Conservation (phyloP, 345 rosid genomes). For the Aethionema arabicum region DNA sequence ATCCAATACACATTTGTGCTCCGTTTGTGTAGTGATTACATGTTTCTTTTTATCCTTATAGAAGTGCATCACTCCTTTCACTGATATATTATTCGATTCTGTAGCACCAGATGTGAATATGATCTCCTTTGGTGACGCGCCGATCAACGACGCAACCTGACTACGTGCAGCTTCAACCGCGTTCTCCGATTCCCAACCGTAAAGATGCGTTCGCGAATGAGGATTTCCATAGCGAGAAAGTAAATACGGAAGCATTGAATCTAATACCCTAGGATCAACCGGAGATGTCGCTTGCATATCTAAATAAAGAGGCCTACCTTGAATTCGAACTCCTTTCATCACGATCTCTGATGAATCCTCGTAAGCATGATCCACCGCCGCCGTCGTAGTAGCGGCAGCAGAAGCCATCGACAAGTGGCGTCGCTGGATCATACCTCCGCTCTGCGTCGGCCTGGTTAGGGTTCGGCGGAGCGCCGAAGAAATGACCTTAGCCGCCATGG, state of each 20-base stretch:
- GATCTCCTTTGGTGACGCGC: constrained; percentile 86
- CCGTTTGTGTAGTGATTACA: constrained; percentile 90
- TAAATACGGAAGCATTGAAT: constrained; percentile 78
- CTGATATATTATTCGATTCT: constrained; percentile 80
- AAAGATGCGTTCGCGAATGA: constrained; percentile 94
- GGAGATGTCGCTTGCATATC: constrained; percentile 91
- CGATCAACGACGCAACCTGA: constrained; percentile 69
- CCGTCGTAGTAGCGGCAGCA: constrained; percentile 21
- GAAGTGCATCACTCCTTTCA: constrained; percentile 95
- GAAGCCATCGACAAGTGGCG: constrained; percentile 44
- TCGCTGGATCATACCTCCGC: constrained; percentile 18
- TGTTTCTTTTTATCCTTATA: constrained; percentile 87
- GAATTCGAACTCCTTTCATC: constrained; percentile 71
- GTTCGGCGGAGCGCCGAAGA: constrained; percentile 50
- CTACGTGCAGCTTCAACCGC: constrained; percentile 83
- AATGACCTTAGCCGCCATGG: constrained; percentile 65
- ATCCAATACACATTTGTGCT: constrained; percentile 94
- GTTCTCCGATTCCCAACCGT: constrained; percentile 94
- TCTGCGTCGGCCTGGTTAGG: constrained; percentile 22
- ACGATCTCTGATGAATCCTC: constrained; percentile 46
- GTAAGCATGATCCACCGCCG: constrained; percentile 17
- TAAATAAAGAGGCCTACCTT: constrained; percentile 69
- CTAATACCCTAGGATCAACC: constrained; percentile 82
- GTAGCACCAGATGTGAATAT: constrained; percentile 95
- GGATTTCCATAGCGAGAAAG: constrained; percentile 79